phyloP scores from a whole-genome alignment of 441 rosid species.

The Eutrema salsugineum region DNA sequence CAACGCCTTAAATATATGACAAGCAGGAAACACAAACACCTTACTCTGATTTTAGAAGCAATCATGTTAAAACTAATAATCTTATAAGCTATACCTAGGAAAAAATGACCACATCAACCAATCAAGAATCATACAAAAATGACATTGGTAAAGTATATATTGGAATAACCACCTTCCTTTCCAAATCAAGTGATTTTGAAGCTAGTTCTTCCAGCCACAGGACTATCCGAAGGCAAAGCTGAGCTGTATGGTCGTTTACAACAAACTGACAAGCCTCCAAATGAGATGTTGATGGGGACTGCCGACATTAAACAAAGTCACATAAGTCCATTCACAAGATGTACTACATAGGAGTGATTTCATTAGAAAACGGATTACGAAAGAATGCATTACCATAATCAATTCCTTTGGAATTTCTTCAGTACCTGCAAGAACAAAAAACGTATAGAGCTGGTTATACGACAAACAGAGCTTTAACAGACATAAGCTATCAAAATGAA shows the following conservation, averaged over 20 bases:
- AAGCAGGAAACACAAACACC: conserved; percentile 12
- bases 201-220: conserved; percentile 98
- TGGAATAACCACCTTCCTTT: conserved; percentile 68
- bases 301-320: conserved; percentile 25
- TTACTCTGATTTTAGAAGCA: not conserved
- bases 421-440: conserved; percentile 57
- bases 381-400: conserved; percentile 48
- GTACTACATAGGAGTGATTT: conserved; percentile 1
- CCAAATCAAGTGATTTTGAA: conserved; percentile 91
- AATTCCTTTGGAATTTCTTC: conserved; percentile 74
- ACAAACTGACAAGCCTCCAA: conserved; percentile 93
- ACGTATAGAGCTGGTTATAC: conserved; percentile 17
- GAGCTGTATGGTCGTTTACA: conserved; percentile 84
- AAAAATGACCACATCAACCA: conserved; percentile 8
- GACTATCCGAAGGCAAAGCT: conserved; percentile 90
- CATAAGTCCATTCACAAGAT: conserved; percentile 12
- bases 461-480: conserved; percentile 1
- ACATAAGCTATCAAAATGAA: not conserved
- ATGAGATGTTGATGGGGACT: conserved; percentile 97
- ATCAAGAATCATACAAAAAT: not conserved
- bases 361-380: conserved; percentile 2
- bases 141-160: conserved; percentile 2
- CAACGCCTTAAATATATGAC: conserved; percentile 3
- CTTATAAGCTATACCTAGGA: conserved; percentile 6
- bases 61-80: no score